These are phyloP conservation scores for Apiospora pterosperma DNA, from an alignment of 2,329 filamentous ascomycete genomes.

Conservation along the genomic window DNA sequence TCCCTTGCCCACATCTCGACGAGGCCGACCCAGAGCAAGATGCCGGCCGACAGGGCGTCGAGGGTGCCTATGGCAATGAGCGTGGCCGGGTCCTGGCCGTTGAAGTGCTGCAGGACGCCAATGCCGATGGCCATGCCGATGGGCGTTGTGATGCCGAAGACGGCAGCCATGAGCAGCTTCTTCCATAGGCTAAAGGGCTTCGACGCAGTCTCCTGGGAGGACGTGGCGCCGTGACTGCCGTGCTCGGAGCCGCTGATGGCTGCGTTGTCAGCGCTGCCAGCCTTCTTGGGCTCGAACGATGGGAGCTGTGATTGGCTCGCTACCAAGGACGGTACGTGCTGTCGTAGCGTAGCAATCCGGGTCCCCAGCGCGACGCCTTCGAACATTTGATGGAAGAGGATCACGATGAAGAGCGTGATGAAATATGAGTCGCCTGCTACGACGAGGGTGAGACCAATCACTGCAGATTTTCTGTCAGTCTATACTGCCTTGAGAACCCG, in stretches of 20 bases:
- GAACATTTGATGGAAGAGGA: conserved; percentile 77
- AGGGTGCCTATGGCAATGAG: conserved; percentile 70
- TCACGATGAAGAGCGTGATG: conserved; percentile 60
- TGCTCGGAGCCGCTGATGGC: conserved; percentile 9
- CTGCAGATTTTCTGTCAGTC: conserved; percentile 27
- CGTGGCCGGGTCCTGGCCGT: conserved; percentile 67
- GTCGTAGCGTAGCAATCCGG: conserved; percentile 59
- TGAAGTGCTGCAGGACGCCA: conserved; percentile 66
- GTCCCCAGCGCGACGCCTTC: conserved; percentile 72
- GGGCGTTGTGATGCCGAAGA: conserved; percentile 70
- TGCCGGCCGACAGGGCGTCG: conserved; percentile 70
- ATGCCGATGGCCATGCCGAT: conserved; percentile 80
- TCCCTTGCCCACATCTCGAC: conserved; percentile 79
- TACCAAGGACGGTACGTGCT: background rate
- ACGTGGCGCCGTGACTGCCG: conserved; percentile 9
- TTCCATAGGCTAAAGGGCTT: conserved; percentile 34
- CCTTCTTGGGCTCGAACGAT: background rate
- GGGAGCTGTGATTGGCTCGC: background rate
- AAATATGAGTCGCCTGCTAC: conserved; percentile 55
- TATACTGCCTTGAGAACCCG: background rate
- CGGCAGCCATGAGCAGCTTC: conserved; percentile 59
- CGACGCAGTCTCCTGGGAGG: background rate
- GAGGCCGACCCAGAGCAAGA: conserved; percentile 74
- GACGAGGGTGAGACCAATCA: conserved; percentile 63
- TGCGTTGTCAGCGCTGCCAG: background rate